Base-by-base conservation (phyloP, 1,139 yeast genomes). In the Hyphopichia fennica region DNA sequence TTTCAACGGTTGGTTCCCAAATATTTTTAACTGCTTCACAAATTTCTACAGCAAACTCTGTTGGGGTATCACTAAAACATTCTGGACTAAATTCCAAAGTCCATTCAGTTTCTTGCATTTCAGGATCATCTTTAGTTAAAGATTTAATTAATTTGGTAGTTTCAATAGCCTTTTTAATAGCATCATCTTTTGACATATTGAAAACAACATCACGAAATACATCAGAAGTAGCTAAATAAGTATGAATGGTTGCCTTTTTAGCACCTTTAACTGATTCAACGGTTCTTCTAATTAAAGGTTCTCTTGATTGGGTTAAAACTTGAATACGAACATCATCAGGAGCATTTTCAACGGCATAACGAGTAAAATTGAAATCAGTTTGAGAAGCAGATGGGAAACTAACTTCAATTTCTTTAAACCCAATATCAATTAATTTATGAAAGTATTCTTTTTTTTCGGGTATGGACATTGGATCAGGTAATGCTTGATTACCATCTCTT, bases 401-500 rank as follows among this genome's bases (percentile, higher is more conserved):
- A 18, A 73, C 79, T 52, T 73, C 79, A 45, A 73, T 73, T 50
- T 73, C 79, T 49, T 73, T 73, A 57, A 72, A 73, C 0, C 79
- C 79, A 41, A 73, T 56, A 28, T 71, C 75, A 15, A 73, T 57
- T 41, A 73, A 62, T 53, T 72, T 73, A 42, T 70, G 71, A 49
- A 72, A 73, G 48, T 71, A 72, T 39, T 67, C 66, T 49, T 70
- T 72, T 58, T 73, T 73, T 46, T 73, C 77, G 10, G 62, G 62
- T 18, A 72, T 62, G 1, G 76, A 64, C 79, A 73, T 73, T 11
- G 79, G 79, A 50, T 73, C 79, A 14, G 79, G 79, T 43, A 73
- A 66, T 11, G 78, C 63, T 51, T 73, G 79, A 52, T 73, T 73
- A 16, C 79, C 79, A 46, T 73, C 79, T 58, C 79, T 65, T 41